Evolutionary conservation across 495 filamentous ascomycete species (phyloP).

Genomic region (Penicillium nucicola): DNA sequence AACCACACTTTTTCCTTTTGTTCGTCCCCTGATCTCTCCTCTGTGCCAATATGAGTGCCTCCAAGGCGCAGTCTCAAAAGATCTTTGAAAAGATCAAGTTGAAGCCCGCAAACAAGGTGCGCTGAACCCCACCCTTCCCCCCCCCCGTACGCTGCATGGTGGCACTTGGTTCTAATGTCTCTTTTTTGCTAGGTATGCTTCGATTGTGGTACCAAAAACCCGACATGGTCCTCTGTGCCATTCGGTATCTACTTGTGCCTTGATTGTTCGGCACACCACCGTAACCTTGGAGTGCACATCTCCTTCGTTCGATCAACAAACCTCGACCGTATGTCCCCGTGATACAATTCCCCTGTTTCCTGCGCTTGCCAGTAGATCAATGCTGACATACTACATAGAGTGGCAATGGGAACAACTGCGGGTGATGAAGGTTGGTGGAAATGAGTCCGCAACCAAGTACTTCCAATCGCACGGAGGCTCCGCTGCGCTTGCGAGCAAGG

Average conservation of each 20-base stretch:
- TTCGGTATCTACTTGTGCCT: conserved; percentile 98
- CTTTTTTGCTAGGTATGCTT: conserved; percentile 73
- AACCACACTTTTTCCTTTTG: conserved; percentile 3
- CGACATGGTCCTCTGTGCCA: conserved; percentile 96
- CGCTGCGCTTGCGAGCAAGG: conserved; percentile 90
- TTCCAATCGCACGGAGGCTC: conserved; percentile 95
- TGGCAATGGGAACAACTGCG: conserved; percentile 99
- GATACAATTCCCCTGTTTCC: neutral
- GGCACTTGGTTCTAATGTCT: conserved; percentile 19
- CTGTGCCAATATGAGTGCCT: conserved; percentile 67
- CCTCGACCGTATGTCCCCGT: conserved; percentile 78
- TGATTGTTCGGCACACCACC: conserved; percentile 91
- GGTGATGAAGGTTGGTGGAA: conserved; percentile 97
- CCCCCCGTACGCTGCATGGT: conserved; percentile 14
- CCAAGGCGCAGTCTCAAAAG: conserved; percentile 92
- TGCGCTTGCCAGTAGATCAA: neutral
- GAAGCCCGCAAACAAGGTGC: conserved; percentile 90
- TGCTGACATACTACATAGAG: conserved; percentile 52
- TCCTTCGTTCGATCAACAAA: conserved; percentile 98
- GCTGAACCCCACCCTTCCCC: conserved; percentile 31
- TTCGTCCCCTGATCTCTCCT: conserved; percentile 1
- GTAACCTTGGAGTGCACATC: conserved; percentile 89
- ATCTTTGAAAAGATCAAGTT: conserved; percentile 97
- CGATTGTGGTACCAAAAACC: conserved; percentile 94
- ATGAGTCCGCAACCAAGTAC: conserved; percentile 96